Conservation (phyloP, 2,329 filamentous ascomycete species). For the Fusarium napiforme region DNA sequence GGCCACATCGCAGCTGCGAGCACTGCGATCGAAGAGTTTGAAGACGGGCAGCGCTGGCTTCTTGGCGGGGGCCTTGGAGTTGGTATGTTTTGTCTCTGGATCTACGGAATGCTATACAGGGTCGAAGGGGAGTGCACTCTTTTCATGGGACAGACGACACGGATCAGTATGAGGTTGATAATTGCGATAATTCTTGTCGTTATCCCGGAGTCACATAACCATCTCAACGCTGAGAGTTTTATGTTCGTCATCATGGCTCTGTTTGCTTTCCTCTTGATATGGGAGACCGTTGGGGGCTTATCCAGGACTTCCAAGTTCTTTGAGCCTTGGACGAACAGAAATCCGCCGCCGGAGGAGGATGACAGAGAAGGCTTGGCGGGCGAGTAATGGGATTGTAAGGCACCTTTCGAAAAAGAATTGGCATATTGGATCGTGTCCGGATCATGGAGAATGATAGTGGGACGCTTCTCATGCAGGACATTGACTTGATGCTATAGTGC, state of each 20-base stretch:
- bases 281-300: constrained; percentile 56
- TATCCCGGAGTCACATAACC: constrained; percentile 50
- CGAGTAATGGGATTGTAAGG: neutral
- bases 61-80: constrained; percentile 58
- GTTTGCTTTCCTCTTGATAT: constrained; percentile 55
- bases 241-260: constrained; percentile 57
- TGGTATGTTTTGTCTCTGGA: constrained; percentile 57
- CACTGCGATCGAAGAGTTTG: constrained; percentile 52
- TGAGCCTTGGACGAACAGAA: constrained; percentile 48
- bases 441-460: neutral
- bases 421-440: neutral
- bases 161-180: constrained; percentile 51
- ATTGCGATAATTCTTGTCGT: constrained; percentile 49
- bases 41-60: constrained; percentile 58
- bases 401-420: neutral
- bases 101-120: constrained; percentile 55
- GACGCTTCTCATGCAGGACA: neutral
- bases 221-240: constrained; percentile 49
- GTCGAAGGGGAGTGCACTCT: constrained; percentile 51
- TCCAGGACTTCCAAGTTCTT: constrained; percentile 46
- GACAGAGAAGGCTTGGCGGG: constrained; percentile 30
- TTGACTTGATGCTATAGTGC: neutral
- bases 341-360: constrained; percentile 45
- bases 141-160: constrained; percentile 49
- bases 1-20: constrained; percentile 58